Evolutionary conservation across 192 early-diverging fungal genomes (phyloP), one percentile per base, ranked within the genome.

Genomic region (Pilaira anomala): DNA sequence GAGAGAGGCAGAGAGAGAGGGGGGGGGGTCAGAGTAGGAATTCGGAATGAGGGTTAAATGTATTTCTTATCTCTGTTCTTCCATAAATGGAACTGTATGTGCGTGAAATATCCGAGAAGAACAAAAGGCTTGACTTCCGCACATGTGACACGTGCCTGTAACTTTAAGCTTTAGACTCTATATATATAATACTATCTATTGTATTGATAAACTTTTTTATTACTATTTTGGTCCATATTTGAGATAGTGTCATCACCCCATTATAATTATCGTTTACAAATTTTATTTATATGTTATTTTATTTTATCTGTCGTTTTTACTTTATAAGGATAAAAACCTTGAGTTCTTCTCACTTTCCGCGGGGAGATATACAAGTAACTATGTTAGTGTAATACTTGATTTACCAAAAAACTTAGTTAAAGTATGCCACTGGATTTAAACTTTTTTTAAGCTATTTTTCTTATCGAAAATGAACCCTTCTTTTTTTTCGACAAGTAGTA

Each of bases 201-300:
- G 19, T 50, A 50, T 19, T 50, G 19, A 50, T 50, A 50, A 24
- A 50, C 25, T 22, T 9, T 4, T 50, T 49, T 49, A 46, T 49
- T 19, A 11, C 18, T 49, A 7, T 50, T 19, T 50, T 50, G 19
- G 11, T 24, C 21, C 19, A 50, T 50, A 50, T 50, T 50, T 24
- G 25, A 50, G 21, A 19, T 25, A 25, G 21, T 50, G 21, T 50
- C 21, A 21, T 48, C 46, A 19, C 46, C 21, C 46, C 21, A 13
- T 16, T 11, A 7, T 48, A 0, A 16, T 48, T 46, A 18, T 46
- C 21, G 2, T 50, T 50, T 50, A 25, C 48, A 50, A 50, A 11
- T 50, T 18, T 50, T 50, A 11, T 24, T 24, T 50, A 50, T 25
- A 24, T 50, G 19, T 50, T 50, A 7, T 19, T 50, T 36, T 0